Evolutionary conservation across 2,329 filamentous ascomycete genomes (phyloP).

Genomic region (Drechslerella dactyloides): DNA sequence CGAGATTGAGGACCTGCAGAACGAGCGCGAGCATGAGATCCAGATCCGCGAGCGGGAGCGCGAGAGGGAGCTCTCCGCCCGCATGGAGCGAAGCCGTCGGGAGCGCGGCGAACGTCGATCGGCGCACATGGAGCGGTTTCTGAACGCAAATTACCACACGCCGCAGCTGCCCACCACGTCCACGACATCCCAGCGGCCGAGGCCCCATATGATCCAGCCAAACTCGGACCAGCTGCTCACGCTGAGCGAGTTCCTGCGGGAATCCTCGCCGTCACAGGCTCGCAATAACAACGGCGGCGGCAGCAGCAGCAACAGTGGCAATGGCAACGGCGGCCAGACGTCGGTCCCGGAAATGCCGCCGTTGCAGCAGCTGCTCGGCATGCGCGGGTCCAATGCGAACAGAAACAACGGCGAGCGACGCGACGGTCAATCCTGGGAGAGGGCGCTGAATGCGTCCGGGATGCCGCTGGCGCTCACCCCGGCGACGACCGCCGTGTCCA

Average conservation of each 20-base stretch:
- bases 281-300: constrained; percentile 19
- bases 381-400: constrained; percentile 18
- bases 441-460: constrained; percentile 38
- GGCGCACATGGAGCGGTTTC: constrained; percentile 49
- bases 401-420: constrained; percentile 36
- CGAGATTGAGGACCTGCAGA: constrained; percentile 50
- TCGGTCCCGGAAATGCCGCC: constrained; percentile 24
- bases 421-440: constrained; percentile 43
- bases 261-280: constrained; percentile 40
- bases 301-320: constrained; percentile 15
- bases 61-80: constrained; percentile 41
- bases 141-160: constrained; percentile 48
- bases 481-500: constrained; percentile 38
- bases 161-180: constrained; percentile 45
- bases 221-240: constrained; percentile 52
- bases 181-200: constrained; percentile 45
- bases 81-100: constrained; percentile 49
- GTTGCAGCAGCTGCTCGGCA: constrained; percentile 38
- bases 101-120: constrained; percentile 45
- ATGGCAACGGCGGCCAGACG: constrained; percentile 12
- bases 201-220: constrained; percentile 50
- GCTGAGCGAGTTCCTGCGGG: constrained; percentile 54
- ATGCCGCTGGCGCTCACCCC: constrained; percentile 36
- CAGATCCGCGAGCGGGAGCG: constrained; percentile 47
- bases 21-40: constrained; percentile 49